A percentile compares a stretch with the other conserved stretches of the same genome.
Conservation (phyloP, 192 early-diverging fungal species). For the Gamsiella multidivaricata region DNA sequence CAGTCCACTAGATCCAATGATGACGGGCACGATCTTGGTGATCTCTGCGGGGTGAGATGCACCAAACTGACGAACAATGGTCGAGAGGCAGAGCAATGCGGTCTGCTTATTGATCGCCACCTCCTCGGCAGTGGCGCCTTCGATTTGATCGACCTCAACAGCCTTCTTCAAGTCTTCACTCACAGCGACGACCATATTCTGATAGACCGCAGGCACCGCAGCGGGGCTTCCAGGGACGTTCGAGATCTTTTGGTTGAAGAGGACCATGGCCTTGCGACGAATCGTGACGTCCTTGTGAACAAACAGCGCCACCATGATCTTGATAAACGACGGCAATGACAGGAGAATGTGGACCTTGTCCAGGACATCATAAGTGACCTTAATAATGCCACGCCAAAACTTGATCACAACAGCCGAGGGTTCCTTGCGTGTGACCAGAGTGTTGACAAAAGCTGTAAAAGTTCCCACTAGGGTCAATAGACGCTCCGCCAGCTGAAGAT, state of each 20-base stretch:
- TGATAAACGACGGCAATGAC: conserved; percentile 79
- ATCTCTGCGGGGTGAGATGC: conserved; percentile 71
- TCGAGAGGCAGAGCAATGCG: conserved; percentile 81
- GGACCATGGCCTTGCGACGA: conserved; percentile 77
- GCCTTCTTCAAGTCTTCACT: conserved; percentile 59
- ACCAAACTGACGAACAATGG: conserved; percentile 76
- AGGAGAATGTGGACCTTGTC: conserved; percentile 82
- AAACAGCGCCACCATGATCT: conserved; percentile 72
- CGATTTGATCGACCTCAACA: conserved; percentile 54
- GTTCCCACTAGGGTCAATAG: conserved; percentile 68
- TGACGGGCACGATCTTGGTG: conserved; percentile 59
- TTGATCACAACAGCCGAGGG: conserved; percentile 51
- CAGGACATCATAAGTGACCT: conserved; percentile 79
- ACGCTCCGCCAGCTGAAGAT: conserved; percentile 63
- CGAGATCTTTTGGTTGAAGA: conserved; percentile 77
- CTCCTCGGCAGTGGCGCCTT: conserved; percentile 55
- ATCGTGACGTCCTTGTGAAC: conserved; percentile 68
- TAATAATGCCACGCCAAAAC: conserved; percentile 61
- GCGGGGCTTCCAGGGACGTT: conserved; percentile 55
- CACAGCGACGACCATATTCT: conserved; percentile 61
- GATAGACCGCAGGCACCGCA: conserved; percentile 58
- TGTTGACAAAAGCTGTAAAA: conserved; percentile 57
- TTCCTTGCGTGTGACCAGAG: conserved; percentile 36
- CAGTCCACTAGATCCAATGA: conserved; percentile 64
- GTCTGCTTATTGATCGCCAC: conserved; percentile 75